Base-by-base conservation (phyloP, 2,329 filamentous ascomycete genomes). In the Acephala macrosclerotiorum region DNA sequence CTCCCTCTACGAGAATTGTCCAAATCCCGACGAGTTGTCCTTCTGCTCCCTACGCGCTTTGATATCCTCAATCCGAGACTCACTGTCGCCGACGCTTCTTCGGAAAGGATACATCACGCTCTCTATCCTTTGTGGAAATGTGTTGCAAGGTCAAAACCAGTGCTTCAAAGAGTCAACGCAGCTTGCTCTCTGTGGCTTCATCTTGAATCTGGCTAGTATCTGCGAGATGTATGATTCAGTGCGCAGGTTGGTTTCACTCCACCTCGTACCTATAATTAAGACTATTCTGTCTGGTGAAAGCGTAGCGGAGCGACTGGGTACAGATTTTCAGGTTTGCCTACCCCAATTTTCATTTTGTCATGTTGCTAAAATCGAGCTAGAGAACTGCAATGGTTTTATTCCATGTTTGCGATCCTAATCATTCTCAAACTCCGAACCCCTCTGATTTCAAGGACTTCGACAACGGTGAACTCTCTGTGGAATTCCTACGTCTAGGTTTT, bases 31-130 rank as follows among this genome's bases (percentile, higher is more conserved):
- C 29, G 42, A 42, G 20, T 45, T 57, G 8, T 61, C 60, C 25
- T 70, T 76, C 12, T 63, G 58, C 66, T 62, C 71, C n/a, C 55
- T 74, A 8, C 68, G 71, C 16, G 45, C 55, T 20, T 65, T 77
- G 20, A 12, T 77, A 8, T 72, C 68, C 11, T 68, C 70, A 16
- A 55, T 69, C 26, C 58, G 59, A 51, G 45, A 35, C 6, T 65
- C 60, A 20, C n/a, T 74, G 14, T 66, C 70, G 5, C 66, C 68
- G 18, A 58, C 67, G n/a, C 63, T 75, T n/a, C 11, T 70, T n/a
- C 72, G 73, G 9, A 78, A 78, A 68, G 74, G 73, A 3, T 75
- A 73, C 55, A 61, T 59, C 25, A 59, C 72, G 25, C 65, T 78
- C 6, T 68, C 72, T n/a, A 63, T 70, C 16, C 61, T 76, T 9